phyloP scores from a whole-genome alignment of 1,139 yeast species.

The Protomyces arabidopsidicola region DNA sequence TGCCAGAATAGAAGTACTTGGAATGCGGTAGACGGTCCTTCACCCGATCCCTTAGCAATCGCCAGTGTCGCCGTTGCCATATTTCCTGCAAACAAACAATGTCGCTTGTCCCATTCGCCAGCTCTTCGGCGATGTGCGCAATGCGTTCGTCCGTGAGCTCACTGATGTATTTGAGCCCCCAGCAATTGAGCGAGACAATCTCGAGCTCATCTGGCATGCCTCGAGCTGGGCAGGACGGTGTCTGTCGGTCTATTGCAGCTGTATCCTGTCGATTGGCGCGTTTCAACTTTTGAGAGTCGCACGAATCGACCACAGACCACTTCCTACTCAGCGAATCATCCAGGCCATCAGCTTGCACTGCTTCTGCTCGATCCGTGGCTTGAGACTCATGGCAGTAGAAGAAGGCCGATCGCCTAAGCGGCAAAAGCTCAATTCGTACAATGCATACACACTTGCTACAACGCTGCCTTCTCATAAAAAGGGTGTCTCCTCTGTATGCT shows the following conservation, averaged over 20 bases:
- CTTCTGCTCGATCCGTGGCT: too few species aligned
- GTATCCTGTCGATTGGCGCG: too few species aligned
- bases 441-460: slow-evolving; percentile 4
- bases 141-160: slow-evolving; percentile 62
- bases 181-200: slow-evolving; percentile 45
- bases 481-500: slow-evolving; percentile 48
- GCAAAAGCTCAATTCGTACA: background rate
- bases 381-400: background rate
- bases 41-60: slow-evolving; percentile 51
- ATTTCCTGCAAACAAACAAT: slow-evolving; percentile 86
- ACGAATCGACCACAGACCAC: too few species aligned
- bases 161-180: slow-evolving; percentile 88
- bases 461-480: slow-evolving; percentile 35
- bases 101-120: slow-evolving; percentile 62
- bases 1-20: slow-evolving; percentile 67
- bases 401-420: background rate
- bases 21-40: slow-evolving; percentile 54
- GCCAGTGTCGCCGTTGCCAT: slow-evolving; percentile 87
- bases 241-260: too few species aligned
- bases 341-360: too few species aligned
- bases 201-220: slow-evolving; percentile 4
- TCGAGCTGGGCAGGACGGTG: too few species aligned
- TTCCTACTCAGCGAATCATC: too few species aligned
- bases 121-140: slow-evolving; percentile 63
- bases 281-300: too few species aligned